These are phyloP conservation scores for Marsdenia floribunda DNA, from an alignment of 257 asterid species.

Conservation along the genomic window DNA sequence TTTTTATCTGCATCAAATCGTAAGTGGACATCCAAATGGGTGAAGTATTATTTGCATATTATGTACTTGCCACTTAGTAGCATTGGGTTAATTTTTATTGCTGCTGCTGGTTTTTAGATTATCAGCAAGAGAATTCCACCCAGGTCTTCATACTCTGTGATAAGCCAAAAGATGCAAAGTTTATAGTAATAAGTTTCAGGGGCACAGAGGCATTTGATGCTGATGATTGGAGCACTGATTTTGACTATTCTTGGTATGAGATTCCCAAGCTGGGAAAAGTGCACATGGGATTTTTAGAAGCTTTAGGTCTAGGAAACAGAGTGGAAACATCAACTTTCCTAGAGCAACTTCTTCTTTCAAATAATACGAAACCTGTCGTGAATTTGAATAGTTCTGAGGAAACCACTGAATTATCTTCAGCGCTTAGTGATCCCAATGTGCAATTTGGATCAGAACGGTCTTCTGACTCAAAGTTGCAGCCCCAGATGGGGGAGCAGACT, in stretches of 20 bases:
- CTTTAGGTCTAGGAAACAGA: slow-evolving; percentile 88
- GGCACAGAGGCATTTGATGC: slow-evolving; percentile 98
- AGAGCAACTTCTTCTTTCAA: slow-evolving; percentile 34
- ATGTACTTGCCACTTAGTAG: too few relatives aligned
- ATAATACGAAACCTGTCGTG: slow-evolving; percentile 9
- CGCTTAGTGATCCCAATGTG: slow-evolving; percentile 17
- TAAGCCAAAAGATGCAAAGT: slow-evolving; percentile 65
- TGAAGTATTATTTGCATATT: background rate
- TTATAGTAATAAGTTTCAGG: slow-evolving; percentile 74
- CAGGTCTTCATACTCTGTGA: slow-evolving; percentile 84
- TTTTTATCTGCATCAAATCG: too few relatives aligned
- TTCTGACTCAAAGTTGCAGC: slow-evolving; percentile 21
- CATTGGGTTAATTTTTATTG: slow-evolving; percentile 2
- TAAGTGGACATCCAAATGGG: background rate
- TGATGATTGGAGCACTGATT: slow-evolving; percentile 91
- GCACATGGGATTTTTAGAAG: slow-evolving; percentile 97
- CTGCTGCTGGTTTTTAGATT: slow-evolving; percentile 39
- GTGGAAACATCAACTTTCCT: slow-evolving; percentile 45
- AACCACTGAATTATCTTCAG: slow-evolving; percentile 8
- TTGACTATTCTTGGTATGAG: slow-evolving; percentile 95
- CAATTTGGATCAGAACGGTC: slow-evolving; percentile 17
- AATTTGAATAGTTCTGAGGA: slow-evolving; percentile 17
- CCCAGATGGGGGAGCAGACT: slow-evolving; percentile 40
- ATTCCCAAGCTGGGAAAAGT: slow-evolving; percentile 81
- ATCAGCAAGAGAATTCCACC: slow-evolving; percentile 67